phyloP scores from a whole-genome alignment of 1,284 basidiomycete species.

The Farysia itapuensis region DNA sequence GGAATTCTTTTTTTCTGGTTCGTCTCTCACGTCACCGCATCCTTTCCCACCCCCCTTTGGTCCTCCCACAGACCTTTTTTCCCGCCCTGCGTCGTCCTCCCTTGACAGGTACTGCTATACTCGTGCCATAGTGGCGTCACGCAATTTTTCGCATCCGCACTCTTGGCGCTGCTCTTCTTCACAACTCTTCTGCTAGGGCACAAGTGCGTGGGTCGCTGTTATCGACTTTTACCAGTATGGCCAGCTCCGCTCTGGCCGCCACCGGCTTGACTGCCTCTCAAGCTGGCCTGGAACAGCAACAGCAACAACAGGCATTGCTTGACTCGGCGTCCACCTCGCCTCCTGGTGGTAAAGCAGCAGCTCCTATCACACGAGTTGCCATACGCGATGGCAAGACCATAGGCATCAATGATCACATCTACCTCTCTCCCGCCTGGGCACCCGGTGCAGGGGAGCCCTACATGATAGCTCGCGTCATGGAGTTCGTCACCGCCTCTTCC shows the following conservation, averaged over 20 bases:
- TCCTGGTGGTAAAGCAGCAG: constrained; percentile 20
- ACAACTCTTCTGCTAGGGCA: too few species aligned
- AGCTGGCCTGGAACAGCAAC: constrained; percentile 24
- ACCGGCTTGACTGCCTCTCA: constrained; percentile 38
- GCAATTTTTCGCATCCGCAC: too few species aligned
- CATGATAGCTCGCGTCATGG: constrained; percentile 91
- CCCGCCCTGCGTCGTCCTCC: too few species aligned
- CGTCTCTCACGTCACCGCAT: too few species aligned
- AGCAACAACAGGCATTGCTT: constrained; percentile 34
- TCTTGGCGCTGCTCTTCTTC: too few species aligned
- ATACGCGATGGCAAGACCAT: constrained; percentile 48
- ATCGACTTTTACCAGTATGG: too few species aligned
- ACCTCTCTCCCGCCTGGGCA: constrained; percentile 87
- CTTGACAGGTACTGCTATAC: too few species aligned
- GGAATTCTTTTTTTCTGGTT: too few species aligned
- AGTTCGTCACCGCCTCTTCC: constrained; percentile 80
- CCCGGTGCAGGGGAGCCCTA: constrained; percentile 83
- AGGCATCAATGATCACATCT: constrained; percentile 75
- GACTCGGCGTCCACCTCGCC: constrained; percentile 20
- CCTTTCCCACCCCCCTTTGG: too few species aligned
- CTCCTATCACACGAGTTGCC: constrained; percentile 38
- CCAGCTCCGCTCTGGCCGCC: constrained; percentile 25
- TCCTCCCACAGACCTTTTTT: too few species aligned
- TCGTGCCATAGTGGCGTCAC: too few species aligned
- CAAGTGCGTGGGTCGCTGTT: too few species aligned